These are phyloP conservation scores for Aspergillus phoenicis DNA, from an alignment of 2,329 filamentous ascomycete species.

Conservation along the genomic window DNA sequence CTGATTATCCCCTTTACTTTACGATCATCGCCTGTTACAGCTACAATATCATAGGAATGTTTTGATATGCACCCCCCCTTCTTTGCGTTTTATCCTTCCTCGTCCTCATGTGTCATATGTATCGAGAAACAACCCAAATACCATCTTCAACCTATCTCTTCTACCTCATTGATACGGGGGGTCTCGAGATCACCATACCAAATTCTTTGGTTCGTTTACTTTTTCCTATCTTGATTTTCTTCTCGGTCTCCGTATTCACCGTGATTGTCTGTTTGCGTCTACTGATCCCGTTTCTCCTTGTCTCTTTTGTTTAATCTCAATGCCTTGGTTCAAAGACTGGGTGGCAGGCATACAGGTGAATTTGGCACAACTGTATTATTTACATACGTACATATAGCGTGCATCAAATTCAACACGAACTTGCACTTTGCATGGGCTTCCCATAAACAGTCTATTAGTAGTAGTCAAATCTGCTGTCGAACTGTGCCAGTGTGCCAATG, in stretches of 20 bases:
- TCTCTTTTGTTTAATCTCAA: slow-evolving; percentile 8
- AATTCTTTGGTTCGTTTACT: no score
- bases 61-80: background rate
- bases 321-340: slow-evolving; percentile 7
- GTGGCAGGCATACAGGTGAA: slow-evolving; percentile 3
- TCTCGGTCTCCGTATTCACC: background rate
- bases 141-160: background rate
- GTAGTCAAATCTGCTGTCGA: no score
- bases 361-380: slow-evolving; percentile 6
- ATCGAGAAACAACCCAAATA: background rate
- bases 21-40: background rate
- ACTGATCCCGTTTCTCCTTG: slow-evolving; percentile 14
- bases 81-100: background rate
- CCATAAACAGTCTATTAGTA: background rate
- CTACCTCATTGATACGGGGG: background rate
- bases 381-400: slow-evolving; percentile 19
- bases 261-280: slow-evolving; percentile 1
- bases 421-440: background rate
- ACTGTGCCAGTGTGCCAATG: no score
- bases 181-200: no score
- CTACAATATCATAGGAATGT: background rate
- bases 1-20: background rate
- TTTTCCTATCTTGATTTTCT: background rate
- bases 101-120: background rate
- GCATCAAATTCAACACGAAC: background rate